Percentiles rank a stretch among this genome's conserved stretches.
phyloP scores from a whole-genome alignment of 2,329 filamentous ascomycete genomes.

The Pestalotiopsis sp. region DNA sequence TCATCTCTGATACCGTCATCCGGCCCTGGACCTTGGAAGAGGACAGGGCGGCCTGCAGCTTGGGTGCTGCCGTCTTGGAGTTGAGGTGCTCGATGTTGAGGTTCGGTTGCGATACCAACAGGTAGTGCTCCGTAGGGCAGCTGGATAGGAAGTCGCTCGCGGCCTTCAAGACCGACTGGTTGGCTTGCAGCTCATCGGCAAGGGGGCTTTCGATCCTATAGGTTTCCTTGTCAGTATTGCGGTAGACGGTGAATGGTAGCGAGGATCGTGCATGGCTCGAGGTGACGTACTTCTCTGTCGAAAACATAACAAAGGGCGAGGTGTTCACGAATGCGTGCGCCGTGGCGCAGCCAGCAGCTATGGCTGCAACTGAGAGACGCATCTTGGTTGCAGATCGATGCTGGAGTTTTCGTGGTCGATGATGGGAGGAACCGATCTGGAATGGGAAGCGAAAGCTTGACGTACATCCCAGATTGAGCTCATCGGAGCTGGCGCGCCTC shows the following conservation, averaged over 20 bases:
- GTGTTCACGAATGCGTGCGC: conserved; percentile 80
- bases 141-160: conserved; percentile 57
- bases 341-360: conserved; percentile 58
- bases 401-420: not conserved
- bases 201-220: not conserved
- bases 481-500: not conserved
- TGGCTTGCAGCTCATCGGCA: conserved; percentile 48
- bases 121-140: conserved; percentile 77
- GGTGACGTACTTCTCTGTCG: conserved; percentile 72
- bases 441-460: conserved; percentile 8
- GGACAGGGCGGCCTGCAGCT: conserved; percentile 47
- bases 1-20: conserved; percentile 60
- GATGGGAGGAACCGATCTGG: not conserved
- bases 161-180: conserved; percentile 42
- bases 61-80: conserved; percentile 47
- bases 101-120: conserved; percentile 78
- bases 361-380: conserved; percentile 55
- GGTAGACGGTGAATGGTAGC: not conserved
- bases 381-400: conserved; percentile 36
- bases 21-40: conserved; percentile 37
- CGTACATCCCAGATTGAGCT: conserved; percentile 11
- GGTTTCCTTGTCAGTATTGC: conserved; percentile 16
- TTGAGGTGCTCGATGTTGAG: conserved; percentile 71
- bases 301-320: conserved; percentile 87
- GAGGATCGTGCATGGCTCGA: conserved; percentile 11